Conservation (phyloP, 2,329 filamentous ascomycete genomes). For the Stromatinia cepivora region DNA sequence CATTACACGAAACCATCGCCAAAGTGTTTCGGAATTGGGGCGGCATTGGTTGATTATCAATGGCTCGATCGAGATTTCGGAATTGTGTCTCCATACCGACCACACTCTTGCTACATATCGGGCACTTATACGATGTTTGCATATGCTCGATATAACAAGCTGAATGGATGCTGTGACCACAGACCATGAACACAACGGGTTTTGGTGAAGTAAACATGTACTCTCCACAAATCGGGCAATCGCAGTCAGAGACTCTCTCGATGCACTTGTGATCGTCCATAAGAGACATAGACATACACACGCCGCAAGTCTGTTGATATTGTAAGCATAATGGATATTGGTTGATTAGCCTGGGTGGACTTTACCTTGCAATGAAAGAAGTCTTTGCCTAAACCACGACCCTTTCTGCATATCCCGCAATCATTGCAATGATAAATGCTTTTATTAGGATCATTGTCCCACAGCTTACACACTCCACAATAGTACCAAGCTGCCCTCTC, state of each 20-base stretch:
- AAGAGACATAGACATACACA: conserved; percentile 88
- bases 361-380: conserved; percentile 96
- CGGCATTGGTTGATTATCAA: conserved; percentile 90
- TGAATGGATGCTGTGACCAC: conserved; percentile 93
- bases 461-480: conserved; percentile 91
- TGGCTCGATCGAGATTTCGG: conserved; percentile 83
- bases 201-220: conserved; percentile 93
- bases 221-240: conserved; percentile 95
- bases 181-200: conserved; percentile 90
- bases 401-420: conserved; percentile 91
- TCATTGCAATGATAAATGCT: conserved; percentile 95
- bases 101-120: conserved; percentile 94
- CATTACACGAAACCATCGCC: conserved; percentile 88
- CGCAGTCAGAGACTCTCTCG: conserved; percentile 88
- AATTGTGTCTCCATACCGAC: conserved; percentile 97
- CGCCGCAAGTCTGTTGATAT: conserved; percentile 72
- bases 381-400: conserved; percentile 89
- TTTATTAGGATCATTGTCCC: conserved; percentile 90
- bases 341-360: not conserved
- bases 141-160: conserved; percentile 87
- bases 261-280: conserved; percentile 88
- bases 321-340: conserved; percentile 17
- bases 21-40: conserved; percentile 75
- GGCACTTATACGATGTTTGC: conserved; percentile 89
- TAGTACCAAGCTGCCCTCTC: conserved; percentile 84